Percentiles rank a stretch among this genome's conserved stretches.
phyloP scores from a whole-genome alignment of 805 yeast genomes.

The Wickerhamiella domercqiae region DNA sequence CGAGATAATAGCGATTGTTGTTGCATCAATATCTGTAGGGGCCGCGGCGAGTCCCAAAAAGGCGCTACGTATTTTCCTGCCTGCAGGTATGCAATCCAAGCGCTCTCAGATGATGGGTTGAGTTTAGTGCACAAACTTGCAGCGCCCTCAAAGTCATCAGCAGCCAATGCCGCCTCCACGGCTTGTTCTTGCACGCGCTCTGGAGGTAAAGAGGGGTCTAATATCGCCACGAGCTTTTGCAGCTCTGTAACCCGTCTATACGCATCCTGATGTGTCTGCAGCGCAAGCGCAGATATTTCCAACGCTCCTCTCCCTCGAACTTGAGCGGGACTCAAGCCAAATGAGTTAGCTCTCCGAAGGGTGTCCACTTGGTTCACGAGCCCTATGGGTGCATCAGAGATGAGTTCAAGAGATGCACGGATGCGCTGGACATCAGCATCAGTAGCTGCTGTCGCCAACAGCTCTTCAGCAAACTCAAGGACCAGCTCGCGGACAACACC shows the following conservation, averaged over 20 bases:
- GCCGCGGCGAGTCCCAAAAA: conserved; percentile 29
- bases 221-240: background rate
- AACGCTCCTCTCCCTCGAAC: conserved; percentile 1
- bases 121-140: conserved; percentile 23
- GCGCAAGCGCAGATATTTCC: conserved; percentile 5
- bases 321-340: background rate
- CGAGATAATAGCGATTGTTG: conserved; percentile 43
- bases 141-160: conserved; percentile 48
- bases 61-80: conserved; percentile 45
- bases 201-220: background rate
- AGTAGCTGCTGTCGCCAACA: conserved; percentile 1
- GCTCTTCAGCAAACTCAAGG: conserved; percentile 2
- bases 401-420: background rate
- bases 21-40: conserved; percentile 29
- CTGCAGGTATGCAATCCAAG: conserved; percentile 65
- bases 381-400: conserved; percentile 1
- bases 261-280: background rate
- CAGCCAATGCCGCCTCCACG: conserved; percentile 51
- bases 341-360: background rate
- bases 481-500: conserved; percentile 4
- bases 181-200: conserved; percentile 23
- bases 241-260: background rate
- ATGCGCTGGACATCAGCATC: background rate
- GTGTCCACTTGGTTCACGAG: background rate
- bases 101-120: conserved; percentile 9